A percentile compares a stretch with the other conserved stretches of the same genome.
These are phyloP conservation scores for Ogataea angusta DNA, from an alignment of 805 yeast genomes.

Conservation along the genomic window DNA sequence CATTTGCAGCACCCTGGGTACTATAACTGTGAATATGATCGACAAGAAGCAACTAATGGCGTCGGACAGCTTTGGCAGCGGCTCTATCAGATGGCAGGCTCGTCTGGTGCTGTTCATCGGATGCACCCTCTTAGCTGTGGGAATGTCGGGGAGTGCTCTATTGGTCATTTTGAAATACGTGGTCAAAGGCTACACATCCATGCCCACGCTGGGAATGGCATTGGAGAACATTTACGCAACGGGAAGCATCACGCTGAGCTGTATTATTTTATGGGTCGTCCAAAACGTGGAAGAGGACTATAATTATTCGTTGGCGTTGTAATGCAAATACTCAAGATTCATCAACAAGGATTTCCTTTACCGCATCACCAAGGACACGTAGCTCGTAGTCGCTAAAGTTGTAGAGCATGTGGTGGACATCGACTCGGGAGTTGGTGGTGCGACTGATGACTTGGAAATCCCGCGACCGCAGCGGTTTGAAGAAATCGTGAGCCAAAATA, in stretches of 20 bases:
- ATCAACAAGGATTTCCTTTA: constrained; percentile 24
- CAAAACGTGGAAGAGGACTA: constrained; percentile 96
- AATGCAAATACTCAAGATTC: constrained; percentile 10
- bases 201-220: constrained; percentile 95
- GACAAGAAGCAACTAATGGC: constrained; percentile 52
- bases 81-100: constrained; percentile 85
- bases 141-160: constrained; percentile 10
- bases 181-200: constrained; percentile 63
- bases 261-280: constrained; percentile 86
- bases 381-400: constrained; percentile 69
- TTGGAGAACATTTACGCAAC: constrained; percentile 81
- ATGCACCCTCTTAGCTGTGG: constrained; percentile 73
- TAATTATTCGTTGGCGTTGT: constrained; percentile 76
- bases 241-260: constrained; percentile 78
- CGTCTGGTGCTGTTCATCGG: constrained; percentile 87
- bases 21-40: constrained; percentile 74
- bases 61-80: constrained; percentile 30
- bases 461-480: constrained; percentile 72
- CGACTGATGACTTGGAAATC: constrained; percentile 38
- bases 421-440: constrained; percentile 35
- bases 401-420: constrained; percentile 45
- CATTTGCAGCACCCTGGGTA: constrained; percentile 83
- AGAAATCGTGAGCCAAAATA: constrained; percentile 84
- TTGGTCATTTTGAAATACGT: constrained; percentile 72
- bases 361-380: constrained; percentile 28